Conservation (phyloP, 352 stramenopile genomes). For the Phytopythium mirpurense region DNA sequence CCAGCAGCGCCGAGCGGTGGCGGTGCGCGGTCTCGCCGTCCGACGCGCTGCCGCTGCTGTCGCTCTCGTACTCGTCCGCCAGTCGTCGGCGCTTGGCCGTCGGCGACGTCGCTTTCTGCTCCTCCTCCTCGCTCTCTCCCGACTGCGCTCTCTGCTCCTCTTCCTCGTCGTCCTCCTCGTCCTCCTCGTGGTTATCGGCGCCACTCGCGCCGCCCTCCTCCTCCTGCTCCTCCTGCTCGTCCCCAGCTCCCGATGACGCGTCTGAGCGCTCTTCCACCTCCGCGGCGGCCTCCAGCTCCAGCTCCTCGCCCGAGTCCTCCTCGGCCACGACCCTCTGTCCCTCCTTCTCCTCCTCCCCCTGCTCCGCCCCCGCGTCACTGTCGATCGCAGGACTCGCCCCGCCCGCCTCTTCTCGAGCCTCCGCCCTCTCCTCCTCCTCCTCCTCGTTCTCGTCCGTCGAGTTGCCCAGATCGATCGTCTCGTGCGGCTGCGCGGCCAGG, state of each 20-base stretch:
- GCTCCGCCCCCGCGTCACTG: too few species aligned
- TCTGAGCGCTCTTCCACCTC: constrained; percentile 7
- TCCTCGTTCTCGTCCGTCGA: constrained; percentile 11
- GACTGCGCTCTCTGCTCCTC: constrained; percentile 3
- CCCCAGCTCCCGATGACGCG: background rate
- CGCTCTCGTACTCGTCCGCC: background rate
- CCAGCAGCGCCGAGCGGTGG: constrained; percentile 12
- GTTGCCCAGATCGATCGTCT: constrained; percentile 8
- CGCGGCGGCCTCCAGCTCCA: background rate
- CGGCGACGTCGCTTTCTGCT: background rate
- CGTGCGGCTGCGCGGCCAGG: background rate
- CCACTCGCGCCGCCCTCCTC: background rate
- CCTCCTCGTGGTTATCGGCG: constrained; percentile 7
- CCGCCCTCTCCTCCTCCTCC: background rate
- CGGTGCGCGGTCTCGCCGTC: background rate
- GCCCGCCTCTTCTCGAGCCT: too few species aligned
- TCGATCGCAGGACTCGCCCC: too few species aligned
- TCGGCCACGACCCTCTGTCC: too few species aligned
- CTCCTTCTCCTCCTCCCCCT: constrained; percentile 7
- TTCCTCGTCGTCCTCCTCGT: constrained; percentile 7
- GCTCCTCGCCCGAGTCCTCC: too few species aligned
- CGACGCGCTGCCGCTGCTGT: background rate
- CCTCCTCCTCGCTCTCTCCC: constrained; percentile 7
- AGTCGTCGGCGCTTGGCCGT: constrained; percentile 10
- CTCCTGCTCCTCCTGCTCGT: background rate